Percentiles rank a stretch among this genome's conserved stretches.
Evolutionary conservation across 805 yeast genomes (phyloP).

Genomic region (Candida michaelii): DNA sequence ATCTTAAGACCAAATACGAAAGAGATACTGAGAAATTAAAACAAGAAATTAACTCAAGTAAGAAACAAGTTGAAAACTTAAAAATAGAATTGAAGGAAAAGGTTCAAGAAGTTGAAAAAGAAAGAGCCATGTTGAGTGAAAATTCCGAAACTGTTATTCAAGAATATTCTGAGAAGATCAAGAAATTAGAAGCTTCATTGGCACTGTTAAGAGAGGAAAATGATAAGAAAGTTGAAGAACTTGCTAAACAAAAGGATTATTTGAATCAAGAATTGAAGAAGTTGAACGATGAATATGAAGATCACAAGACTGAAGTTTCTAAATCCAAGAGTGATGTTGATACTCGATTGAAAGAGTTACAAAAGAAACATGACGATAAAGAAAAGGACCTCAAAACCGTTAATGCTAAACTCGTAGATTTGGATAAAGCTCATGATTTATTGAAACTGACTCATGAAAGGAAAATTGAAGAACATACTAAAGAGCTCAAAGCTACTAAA

Average conservation of each 20-base stretch:
- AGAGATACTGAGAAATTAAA: conserved; percentile 6
- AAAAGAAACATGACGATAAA: not conserved
- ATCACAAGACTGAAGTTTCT: conserved; percentile 7
- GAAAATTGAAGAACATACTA: not conserved
- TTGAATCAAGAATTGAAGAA: conserved; percentile 9
- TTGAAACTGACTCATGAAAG: not conserved
- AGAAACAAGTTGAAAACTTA: conserved; percentile 26
- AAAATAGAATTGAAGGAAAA: conserved; percentile 37
- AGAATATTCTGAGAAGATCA: conserved; percentile 49
- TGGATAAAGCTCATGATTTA: not conserved
- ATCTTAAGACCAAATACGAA: conserved; percentile 2
- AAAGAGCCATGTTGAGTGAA: conserved; percentile 46
- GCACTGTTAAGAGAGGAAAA: conserved; percentile 15
- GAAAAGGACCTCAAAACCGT: conserved; percentile 1
- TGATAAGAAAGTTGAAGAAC: conserved; percentile 8
- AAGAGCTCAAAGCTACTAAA: not conserved
- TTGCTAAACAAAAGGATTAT: conserved; percentile 5
- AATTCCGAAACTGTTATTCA: conserved; percentile 50
- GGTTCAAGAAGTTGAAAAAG: conserved; percentile 48
- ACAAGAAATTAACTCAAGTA: conserved; percentile 20
- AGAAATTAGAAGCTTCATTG: conserved; percentile 38
- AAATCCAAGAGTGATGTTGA: not conserved
- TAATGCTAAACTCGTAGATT: conserved; percentile 2
- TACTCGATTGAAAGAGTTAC: conserved; percentile 2
- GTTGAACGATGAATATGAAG: conserved; percentile 11